phyloP scores from a whole-genome alignment of 257 asterid genomes.

The Agastache rugosa region DNA sequence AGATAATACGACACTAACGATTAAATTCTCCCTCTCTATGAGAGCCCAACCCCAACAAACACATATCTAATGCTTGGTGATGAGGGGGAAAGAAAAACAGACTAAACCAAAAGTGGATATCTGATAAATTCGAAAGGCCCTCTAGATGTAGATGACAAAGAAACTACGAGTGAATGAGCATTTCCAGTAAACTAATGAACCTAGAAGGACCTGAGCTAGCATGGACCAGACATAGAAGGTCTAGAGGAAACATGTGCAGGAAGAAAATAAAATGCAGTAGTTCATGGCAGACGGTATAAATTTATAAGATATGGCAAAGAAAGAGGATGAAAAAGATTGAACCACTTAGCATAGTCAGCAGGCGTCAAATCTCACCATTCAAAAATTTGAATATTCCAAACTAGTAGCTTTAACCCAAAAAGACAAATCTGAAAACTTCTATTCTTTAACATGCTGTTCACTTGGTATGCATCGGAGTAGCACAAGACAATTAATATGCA shows the following conservation, averaged over 20 bases:
- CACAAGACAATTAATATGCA: constrained; percentile 15
- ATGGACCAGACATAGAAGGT: constrained; percentile 6
- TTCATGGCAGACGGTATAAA: neutral
- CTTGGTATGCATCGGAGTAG: constrained; percentile 17
- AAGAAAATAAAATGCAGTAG: constrained; percentile 3
- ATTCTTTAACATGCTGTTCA: constrained; percentile 15
- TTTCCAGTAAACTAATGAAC: neutral
- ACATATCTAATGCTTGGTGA: neutral
- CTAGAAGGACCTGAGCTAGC: neutral
- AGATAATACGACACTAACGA: neutral
- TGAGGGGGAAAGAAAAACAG: neutral
- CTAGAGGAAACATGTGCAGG: neutral
- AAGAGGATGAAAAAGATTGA: neutral
- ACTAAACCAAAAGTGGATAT: neutral
- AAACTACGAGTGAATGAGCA: neutral
- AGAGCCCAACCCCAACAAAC: neutral
- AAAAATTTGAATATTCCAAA: neutral
- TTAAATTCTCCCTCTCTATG: neutral
- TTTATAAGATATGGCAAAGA: neutral
- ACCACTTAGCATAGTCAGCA: constrained; percentile 11
- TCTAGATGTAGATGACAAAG: neutral
- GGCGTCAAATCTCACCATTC: neutral
- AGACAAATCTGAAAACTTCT: neutral
- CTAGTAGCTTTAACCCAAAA: neutral
- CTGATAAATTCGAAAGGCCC: neutral